Evolutionary conservation across 441 rosid genomes (phyloP), one percentile per base, ranked within the genome.

Genomic region (Gossypium davidsonii): DNA sequence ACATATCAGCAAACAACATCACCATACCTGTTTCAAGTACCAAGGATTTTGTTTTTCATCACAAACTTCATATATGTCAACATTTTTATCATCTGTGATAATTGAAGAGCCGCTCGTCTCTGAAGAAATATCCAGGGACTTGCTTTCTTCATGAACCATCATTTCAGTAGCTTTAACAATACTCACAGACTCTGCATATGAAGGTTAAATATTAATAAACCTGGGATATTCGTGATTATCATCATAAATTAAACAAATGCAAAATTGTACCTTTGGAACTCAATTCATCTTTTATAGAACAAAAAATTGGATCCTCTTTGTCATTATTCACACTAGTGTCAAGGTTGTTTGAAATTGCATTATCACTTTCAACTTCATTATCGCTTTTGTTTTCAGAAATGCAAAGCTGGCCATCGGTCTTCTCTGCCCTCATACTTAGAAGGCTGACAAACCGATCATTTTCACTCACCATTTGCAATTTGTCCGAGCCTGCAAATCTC

Each of bases 401-500:
- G 68, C 80, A 71, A 34, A 82, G 74, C 56, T 75, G 85, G 74
- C 67, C 55, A 70, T 68, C 82, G 49, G 78, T 69, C n/a, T 67
- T 56, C 63, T 78, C 74, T 7, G 74, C 58, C 63, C 67, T 73
- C 66, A 62, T 80, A 74, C 67, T 80, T 67, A 67, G 77, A 80
- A 65, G 81, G 79, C 79, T 73, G 46, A 7, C 71, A 55, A 67
- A 86, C 84, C 83, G 84, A 78, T 79, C 80, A 76, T 75, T 72
- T 58, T 79, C 87, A 76, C 73, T 81, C 75, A 65, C 79, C 64
- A 72, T 74, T 74, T 64, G 80, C 63, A 78, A 73, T 67, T 81
- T 81, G 8, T 85, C 85, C 39, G 79, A 79, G 65, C 79, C 73
- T 51, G 85, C 57, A 37, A 80, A 81, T 79, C 85, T 90, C 80